Evolutionary conservation across 805 yeast species (phyloP).

Genomic region (Maudiozyma pseudohumilis): DNA sequence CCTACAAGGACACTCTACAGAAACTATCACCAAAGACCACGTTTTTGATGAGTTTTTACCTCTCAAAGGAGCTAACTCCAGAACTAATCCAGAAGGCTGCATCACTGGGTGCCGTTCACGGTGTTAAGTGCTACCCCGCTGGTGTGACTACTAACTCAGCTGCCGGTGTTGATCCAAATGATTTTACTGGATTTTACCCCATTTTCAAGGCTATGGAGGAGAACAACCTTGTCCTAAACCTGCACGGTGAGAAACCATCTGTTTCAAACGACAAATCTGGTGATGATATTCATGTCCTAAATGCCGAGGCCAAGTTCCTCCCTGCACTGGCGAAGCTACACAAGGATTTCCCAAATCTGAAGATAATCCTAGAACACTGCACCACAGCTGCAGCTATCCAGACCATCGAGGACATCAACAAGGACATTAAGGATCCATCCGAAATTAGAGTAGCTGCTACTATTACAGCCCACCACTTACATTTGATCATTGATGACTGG

Average conservation of each 20-base stretch:
- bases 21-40: constrained; percentile 70
- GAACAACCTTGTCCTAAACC: constrained; percentile 65
- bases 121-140: constrained; percentile 96
- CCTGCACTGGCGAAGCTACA: constrained; percentile 82
- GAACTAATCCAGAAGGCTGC: constrained; percentile 78
- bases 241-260: constrained; percentile 94
- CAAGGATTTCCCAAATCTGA: constrained; percentile 70
- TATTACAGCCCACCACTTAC: constrained; percentile 92
- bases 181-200: constrained; percentile 81
- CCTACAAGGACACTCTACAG: constrained; percentile 57
- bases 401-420: constrained; percentile 58
- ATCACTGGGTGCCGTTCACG: constrained; percentile 53
- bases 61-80: constrained; percentile 72
- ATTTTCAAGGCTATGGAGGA: constrained; percentile 82
- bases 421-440: constrained; percentile 23
- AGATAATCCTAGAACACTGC: constrained; percentile 88
- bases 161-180: constrained; percentile 89
- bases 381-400: constrained; percentile 85
- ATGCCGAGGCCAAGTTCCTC: constrained; percentile 86
- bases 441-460: constrained; percentile 73
- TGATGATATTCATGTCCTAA: constrained; percentile 72
- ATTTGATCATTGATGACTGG: constrained; percentile 85
- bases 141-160: constrained; percentile 97
- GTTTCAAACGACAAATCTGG: constrained; percentile 37
- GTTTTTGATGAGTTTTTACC: constrained; percentile 83